Evolutionary conservation across 208 protist species (phyloP).

Genomic region (Porcisia hertigi): DNA sequence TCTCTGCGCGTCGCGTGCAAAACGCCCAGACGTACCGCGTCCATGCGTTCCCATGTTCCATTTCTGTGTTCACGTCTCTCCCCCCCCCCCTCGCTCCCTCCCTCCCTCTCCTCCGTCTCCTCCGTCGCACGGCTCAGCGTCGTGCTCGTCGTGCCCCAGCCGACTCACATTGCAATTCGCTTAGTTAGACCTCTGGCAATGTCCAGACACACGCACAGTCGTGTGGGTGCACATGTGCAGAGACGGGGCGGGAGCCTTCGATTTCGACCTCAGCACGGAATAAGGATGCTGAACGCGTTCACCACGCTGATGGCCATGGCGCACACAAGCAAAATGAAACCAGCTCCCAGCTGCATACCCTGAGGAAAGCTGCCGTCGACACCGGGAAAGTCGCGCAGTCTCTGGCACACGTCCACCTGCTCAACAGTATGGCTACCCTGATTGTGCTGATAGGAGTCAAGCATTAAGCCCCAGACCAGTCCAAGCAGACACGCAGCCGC

Average conservation of each 20-base stretch:
- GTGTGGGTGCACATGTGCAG: background rate
- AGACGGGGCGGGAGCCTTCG: background rate
- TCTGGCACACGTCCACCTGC: conserved; percentile 16
- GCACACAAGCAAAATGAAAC: conserved; percentile 44
- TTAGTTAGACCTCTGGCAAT: background rate
- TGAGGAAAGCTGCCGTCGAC: conserved; percentile 11
- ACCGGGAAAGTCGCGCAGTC: conserved; percentile 26
- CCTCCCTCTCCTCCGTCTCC: too few species aligned
- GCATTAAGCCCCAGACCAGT: conserved; percentile 50
- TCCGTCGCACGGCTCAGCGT: too few species aligned
- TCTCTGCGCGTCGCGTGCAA: too few species aligned
- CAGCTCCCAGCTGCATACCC: conserved; percentile 38
- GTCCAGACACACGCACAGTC: background rate
- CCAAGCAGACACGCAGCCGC: conserved; percentile 14
- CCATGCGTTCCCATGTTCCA: too few species aligned
- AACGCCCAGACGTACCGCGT: too few species aligned
- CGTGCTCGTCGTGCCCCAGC: too few species aligned
- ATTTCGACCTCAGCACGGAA: conserved; percentile 26
- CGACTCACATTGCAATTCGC: too few species aligned
- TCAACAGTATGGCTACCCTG: conserved; percentile 5
- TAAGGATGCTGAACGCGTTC: conserved; percentile 38
- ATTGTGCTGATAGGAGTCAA: conserved; percentile 30
- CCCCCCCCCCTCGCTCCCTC: too few species aligned
- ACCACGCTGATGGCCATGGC: conserved; percentile 34
- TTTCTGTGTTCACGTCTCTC: too few species aligned